A percentile compares a stretch with the other conserved stretches of the same genome.
phyloP scores from a whole-genome alignment of 768 basidiomycete species.

The Mycena galopus region DNA sequence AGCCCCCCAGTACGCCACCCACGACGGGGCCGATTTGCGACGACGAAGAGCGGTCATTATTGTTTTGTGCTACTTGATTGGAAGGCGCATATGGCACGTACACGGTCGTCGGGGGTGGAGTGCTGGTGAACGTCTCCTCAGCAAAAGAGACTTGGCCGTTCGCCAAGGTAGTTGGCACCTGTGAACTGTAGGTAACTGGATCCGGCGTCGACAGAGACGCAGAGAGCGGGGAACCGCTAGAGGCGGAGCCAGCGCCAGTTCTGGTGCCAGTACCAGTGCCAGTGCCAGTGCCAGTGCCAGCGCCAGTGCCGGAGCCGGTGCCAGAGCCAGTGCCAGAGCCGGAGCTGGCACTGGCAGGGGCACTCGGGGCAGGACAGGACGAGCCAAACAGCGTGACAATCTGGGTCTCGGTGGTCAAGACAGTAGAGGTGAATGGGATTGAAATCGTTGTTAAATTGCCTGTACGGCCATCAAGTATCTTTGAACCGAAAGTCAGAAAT shows the following conservation, averaged over 20 bases:
- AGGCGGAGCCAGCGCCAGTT: slow-evolving; percentile 20
- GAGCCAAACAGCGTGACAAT: slow-evolving; percentile 58
- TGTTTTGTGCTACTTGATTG: slow-evolving; percentile 32
- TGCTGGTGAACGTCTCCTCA: slow-evolving; percentile 53
- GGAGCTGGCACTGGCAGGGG: neutral
- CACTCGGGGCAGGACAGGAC: slow-evolving; percentile 46
- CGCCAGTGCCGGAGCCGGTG: slow-evolving; percentile 9
- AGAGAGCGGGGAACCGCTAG: slow-evolving; percentile 38
- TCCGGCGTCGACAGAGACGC: slow-evolving; percentile 46
- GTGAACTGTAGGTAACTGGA: slow-evolving; percentile 47
- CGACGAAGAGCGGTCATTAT: slow-evolving; percentile 36
- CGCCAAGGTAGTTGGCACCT: slow-evolving; percentile 52
- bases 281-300: neutral
- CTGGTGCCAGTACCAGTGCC: slow-evolving; percentile 12
- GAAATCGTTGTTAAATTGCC: slow-evolving; percentile 46
- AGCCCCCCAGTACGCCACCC: slow-evolving; percentile 68
- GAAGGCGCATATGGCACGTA: slow-evolving; percentile 38
- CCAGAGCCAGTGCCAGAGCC: slow-evolving; percentile 15
- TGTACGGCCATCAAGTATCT: slow-evolving; percentile 18
- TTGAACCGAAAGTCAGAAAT: neutral
- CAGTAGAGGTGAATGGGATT: slow-evolving; percentile 56
- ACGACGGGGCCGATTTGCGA: slow-evolving; percentile 60
- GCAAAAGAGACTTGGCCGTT: slow-evolving; percentile 57
- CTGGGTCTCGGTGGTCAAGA: slow-evolving; percentile 47
- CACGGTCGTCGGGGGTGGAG: slow-evolving; percentile 47